phyloP scores from a whole-genome alignment of 345 rosid genomes.

The Rubroshorea leprosula region DNA sequence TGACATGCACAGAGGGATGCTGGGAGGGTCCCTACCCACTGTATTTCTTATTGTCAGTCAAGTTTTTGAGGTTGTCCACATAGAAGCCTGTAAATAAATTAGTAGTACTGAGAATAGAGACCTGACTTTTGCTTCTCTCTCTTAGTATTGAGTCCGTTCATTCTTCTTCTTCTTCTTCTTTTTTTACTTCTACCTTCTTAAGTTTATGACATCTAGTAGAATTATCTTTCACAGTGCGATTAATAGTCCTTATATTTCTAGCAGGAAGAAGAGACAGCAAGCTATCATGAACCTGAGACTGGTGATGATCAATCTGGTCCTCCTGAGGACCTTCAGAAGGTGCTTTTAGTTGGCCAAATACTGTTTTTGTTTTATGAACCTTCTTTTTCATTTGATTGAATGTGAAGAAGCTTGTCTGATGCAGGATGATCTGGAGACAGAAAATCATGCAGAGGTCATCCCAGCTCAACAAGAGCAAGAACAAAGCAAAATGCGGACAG shows the following conservation, averaged over 20 bases:
- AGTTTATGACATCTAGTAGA: background rate
- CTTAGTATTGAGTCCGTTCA: no score
- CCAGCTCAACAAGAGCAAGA: constrained; percentile 33
- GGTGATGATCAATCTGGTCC: constrained; percentile 26
- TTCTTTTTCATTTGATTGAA: background rate
- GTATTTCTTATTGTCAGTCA: no score
- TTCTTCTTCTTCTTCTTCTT: background rate
- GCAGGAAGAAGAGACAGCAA: constrained; percentile 43
- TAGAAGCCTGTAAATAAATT: no score
- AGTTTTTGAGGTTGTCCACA: no score
- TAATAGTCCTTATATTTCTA: background rate
- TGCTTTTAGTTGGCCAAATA: constrained; percentile 15
- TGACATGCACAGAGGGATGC: no score
- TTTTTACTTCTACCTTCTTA: background rate
- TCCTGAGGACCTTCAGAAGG: constrained; percentile 44
- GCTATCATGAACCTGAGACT: constrained; percentile 35
- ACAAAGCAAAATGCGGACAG: constrained; percentile 30
- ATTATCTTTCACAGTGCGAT: background rate
- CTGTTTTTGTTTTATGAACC: no score
- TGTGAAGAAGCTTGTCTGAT: constrained; percentile 3
- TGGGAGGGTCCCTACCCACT: no score
- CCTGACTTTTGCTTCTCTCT: no score
- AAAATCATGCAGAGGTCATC: constrained; percentile 35
- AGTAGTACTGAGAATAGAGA: no score
- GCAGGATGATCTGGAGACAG: constrained; percentile 48